phyloP scores from a whole-genome alignment of 768 basidiomycete species.

The Pleurotus cornucopiae region DNA sequence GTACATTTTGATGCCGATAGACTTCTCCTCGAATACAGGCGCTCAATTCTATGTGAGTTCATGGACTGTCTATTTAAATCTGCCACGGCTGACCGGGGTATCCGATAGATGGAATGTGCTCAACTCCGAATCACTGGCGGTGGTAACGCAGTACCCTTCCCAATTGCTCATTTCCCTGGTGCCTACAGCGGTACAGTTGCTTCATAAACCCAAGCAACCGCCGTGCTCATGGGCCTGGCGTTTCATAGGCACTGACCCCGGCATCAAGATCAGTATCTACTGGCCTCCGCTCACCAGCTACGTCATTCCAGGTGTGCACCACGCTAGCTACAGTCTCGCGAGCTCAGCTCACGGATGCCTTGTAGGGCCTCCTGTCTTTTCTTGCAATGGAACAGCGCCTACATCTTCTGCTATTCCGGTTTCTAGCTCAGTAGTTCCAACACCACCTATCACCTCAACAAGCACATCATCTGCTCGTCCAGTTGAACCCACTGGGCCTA shows the following conservation, averaged over 20 bases:
- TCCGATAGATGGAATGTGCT: not conserved
- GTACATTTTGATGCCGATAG: not conserved
- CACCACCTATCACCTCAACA: not conserved
- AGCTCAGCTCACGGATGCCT: not conserved
- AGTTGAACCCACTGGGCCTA: not conserved
- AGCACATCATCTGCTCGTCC: not conserved
- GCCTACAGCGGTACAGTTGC: not conserved
- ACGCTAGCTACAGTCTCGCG: not conserved
- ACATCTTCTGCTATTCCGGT: not conserved
- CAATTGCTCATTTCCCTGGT: conserved; percentile 1
- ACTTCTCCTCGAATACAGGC: not conserved
- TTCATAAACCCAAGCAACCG: not conserved
- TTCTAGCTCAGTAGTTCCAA: not conserved
- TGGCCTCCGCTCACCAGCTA: conserved; percentile 1
- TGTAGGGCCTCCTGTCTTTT: conserved; percentile 1
- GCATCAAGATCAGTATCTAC: conserved; percentile 1
- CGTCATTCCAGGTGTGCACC: not conserved
- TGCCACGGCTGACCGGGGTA: not conserved
- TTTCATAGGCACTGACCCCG: conserved; percentile 4
- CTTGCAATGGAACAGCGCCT: not conserved
- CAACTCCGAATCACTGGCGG: conserved; percentile 1
- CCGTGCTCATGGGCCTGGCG: not conserved
- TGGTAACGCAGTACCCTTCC: not conserved
- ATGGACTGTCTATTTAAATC: too few species aligned
- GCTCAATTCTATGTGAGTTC: conserved; percentile 5